Conservation (phyloP, 2,329 filamentous ascomycete genomes). For the Lecanoromycetidae sp. region DNA sequence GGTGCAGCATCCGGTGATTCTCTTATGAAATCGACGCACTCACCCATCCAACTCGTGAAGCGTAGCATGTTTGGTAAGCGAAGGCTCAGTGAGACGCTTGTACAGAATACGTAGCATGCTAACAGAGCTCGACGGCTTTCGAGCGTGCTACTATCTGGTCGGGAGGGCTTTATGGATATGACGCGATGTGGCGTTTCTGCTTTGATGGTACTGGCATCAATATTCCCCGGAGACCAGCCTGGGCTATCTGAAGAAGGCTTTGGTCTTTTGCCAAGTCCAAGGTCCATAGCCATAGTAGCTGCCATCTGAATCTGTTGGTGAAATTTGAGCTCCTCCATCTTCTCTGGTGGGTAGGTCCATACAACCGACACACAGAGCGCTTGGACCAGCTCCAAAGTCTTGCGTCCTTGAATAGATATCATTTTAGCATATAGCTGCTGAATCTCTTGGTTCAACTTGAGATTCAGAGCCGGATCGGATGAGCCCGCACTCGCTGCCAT, state of each 20-base stretch:
- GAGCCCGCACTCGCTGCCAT: conserved; percentile 41
- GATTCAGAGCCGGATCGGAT: conserved; percentile 46
- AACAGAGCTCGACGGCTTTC: conserved; percentile 49
- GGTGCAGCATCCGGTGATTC: conserved; percentile 45
- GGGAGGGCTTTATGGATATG: conserved; percentile 6
- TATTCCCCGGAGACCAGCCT: not conserved
- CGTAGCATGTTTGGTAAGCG: conserved; percentile 46
- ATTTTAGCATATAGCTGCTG: conserved; percentile 63
- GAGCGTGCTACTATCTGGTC: conserved; percentile 39
- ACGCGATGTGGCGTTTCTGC: not conserved
- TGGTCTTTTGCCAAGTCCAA: conserved; percentile 56
- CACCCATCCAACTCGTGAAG: conserved; percentile 52
- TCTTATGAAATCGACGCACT: conserved; percentile 47
- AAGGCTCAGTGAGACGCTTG: conserved; percentile 47
- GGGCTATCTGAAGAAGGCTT: conserved; percentile 19
- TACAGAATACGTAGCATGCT: conserved; percentile 48
- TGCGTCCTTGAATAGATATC: conserved; percentile 63
- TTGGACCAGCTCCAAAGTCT: conserved; percentile 72
- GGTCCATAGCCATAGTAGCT: conserved; percentile 69
- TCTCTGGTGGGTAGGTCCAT: conserved; percentile 70
- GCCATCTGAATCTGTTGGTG: conserved; percentile 77
- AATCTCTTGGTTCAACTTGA: conserved; percentile 53
- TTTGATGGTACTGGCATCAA: not conserved
- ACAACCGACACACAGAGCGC: conserved; percentile 59
- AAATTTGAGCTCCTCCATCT: conserved; percentile 67